Base-by-base conservation (phyloP, 2,329 filamentous ascomycete genomes). In the Coccinonectria pachysandricola region DNA sequence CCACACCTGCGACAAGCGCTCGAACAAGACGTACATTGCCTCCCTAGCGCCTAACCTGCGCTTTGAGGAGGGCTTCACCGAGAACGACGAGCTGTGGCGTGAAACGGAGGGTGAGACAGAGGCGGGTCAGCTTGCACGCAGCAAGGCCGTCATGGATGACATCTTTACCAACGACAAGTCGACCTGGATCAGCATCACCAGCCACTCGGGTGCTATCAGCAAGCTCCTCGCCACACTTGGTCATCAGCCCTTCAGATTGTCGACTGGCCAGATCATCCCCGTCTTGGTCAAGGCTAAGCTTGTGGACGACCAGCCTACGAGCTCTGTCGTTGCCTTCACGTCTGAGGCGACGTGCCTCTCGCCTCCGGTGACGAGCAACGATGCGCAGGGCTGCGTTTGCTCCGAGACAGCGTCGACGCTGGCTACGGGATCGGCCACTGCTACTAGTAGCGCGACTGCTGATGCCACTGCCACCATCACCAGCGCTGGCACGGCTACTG, bases 191-290 rank as follows among this genome's bases (percentile, higher is more conserved):
- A 71, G 65, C 36, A 55, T 77, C 32, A 76, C 71, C 2, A 70
- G 62, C 27, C 74, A 79, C 50, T 68, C 64, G 12, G 74, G 73
- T 5, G 64, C 71, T 42, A 73, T 75, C 38, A 44, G 43, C 8
- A 60, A 54, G 28, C 51, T 73, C 13, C 57, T 76, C 3, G 43
- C 56, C 26, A 72, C 72, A 0, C 52, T 81, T 4, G 65, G 66
- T 26, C 78, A 83, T 42, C 64, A 66, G n/a, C 37, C 53, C 3
- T 83, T 82, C 46, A 49, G 56, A 3, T 56, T 83, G 8, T 60
- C 59, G n/a, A 84, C 79, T 0, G 78, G 79, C 7, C 68, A 74
- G 31, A 67, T 78, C 6, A 76, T 83, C 15, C 76, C 78, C 0
- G 73, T 79, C 3, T 60, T 83, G 2, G 68, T 83, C 17, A 72